Evolutionary conservation across 345 rosid species (phyloP).

Genomic region (Zanthoxylum bungeanum): DNA sequence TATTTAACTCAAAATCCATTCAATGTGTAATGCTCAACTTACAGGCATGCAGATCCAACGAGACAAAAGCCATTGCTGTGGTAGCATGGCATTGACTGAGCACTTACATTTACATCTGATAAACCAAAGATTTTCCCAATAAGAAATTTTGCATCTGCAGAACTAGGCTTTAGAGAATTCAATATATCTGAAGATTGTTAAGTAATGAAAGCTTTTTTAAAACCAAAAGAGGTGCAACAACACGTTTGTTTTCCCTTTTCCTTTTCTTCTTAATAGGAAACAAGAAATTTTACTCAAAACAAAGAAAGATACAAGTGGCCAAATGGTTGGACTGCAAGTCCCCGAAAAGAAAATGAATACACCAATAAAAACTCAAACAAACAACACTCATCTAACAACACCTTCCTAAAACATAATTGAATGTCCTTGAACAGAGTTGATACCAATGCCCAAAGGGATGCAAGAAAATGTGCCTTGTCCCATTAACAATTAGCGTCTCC

Average conservation of each 20-base stretch:
- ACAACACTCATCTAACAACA: neutral
- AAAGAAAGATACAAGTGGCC: neutral
- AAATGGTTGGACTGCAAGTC: neutral
- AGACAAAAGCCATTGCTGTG: slow-evolving; percentile 35
- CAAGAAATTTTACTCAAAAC: neutral
- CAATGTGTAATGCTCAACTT: slow-evolving; percentile 31
- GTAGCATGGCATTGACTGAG: slow-evolving; percentile 34
- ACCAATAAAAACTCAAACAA: neutral
- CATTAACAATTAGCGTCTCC: neutral
- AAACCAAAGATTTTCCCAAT: slow-evolving; percentile 47
- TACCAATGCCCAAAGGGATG: neutral
- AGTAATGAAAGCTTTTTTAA: slow-evolving; percentile 17
- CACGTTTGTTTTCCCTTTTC: neutral
- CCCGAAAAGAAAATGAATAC: neutral
- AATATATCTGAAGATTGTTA: slow-evolving; percentile 58
- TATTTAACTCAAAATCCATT: neutral
- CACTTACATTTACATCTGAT: slow-evolving; percentile 23
- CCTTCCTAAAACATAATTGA: neutral
- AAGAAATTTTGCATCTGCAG: slow-evolving; percentile 46
- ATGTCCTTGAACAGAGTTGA: neutral
- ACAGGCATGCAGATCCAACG: slow-evolving; percentile 67
- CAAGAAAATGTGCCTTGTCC: neutral
- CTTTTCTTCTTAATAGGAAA: neutral
- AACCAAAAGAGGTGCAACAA: neutral
- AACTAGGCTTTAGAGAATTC: slow-evolving; percentile 39